Evolutionary conservation across 257 asterid genomes (phyloP).

Genomic region (Linaria vulgaris): DNA sequence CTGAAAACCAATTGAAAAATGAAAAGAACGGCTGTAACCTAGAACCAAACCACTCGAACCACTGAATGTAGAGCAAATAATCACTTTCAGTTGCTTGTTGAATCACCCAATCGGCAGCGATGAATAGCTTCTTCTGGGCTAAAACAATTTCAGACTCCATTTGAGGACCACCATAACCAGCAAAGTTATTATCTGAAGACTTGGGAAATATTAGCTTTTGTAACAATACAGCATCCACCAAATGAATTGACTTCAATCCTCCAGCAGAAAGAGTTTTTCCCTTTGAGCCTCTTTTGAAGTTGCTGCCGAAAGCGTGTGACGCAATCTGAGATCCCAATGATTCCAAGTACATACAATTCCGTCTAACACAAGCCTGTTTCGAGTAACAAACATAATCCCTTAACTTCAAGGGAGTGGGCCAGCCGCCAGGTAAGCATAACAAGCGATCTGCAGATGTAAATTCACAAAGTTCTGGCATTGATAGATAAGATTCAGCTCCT

Average conservation of each 20-base stretch:
- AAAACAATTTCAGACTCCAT: slow-evolving; percentile 41
- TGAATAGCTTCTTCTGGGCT: slow-evolving; percentile 48
- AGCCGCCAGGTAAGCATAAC: slow-evolving; percentile 76
- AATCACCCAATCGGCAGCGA: slow-evolving; percentile 90
- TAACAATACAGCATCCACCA: slow-evolving; percentile 50
- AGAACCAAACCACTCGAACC: slow-evolving; percentile 74
- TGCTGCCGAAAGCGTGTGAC: slow-evolving; percentile 24
- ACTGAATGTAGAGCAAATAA: slow-evolving; percentile 56
- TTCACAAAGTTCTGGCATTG: slow-evolving; percentile 38
- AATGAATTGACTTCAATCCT: slow-evolving; percentile 38
- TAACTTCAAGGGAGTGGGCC: slow-evolving; percentile 81
- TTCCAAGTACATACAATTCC: slow-evolving; percentile 69
- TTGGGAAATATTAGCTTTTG: slow-evolving; percentile 45
- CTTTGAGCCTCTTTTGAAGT: slow-evolving; percentile 24
- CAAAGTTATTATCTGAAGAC: slow-evolving; percentile 27
- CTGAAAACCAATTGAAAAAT: slow-evolving; percentile 46
- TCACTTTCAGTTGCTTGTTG: slow-evolving; percentile 86
- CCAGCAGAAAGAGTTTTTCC: slow-evolving; percentile 35
- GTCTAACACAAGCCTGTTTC: slow-evolving; percentile 63
- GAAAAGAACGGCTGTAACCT: slow-evolving; percentile 48
- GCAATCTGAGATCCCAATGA: slow-evolving; percentile 63
- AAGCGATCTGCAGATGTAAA: slow-evolving; percentile 44
- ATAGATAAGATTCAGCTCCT: slow-evolving; percentile 44
- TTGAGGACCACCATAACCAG: slow-evolving; percentile 26
- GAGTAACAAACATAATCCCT: slow-evolving; percentile 65